These are phyloP conservation scores for Amylocystis lapponica DNA, from an alignment of 768 basidiomycete genomes.

Conservation along the genomic window DNA sequence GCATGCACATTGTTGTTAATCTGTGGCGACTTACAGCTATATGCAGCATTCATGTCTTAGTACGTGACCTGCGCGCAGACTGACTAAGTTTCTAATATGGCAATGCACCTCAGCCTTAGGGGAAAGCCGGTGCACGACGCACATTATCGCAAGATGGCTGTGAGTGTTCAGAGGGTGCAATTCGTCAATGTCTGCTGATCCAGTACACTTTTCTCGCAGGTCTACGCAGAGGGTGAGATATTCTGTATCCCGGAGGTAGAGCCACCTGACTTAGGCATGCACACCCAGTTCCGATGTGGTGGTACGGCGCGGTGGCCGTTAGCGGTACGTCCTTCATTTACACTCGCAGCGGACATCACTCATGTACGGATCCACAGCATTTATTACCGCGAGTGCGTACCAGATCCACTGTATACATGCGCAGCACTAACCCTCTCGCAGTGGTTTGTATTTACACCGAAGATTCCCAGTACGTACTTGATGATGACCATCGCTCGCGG, in stretches of 20 bases:
- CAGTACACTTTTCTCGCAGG: not conserved
- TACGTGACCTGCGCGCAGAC: not conserved
- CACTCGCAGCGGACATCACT: not conserved
- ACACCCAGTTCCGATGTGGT: slow-evolving; percentile 1
- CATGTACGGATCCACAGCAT: not conserved
- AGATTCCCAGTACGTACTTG: not conserved
- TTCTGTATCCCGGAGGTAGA: not conserved
- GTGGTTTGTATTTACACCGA: slow-evolving; percentile 4
- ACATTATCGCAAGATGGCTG: slow-evolving; percentile 1
- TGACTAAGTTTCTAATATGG: not conserved
- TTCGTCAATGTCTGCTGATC: not conserved
- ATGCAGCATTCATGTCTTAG: not conserved
- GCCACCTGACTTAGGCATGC: not conserved
- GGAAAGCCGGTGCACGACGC: not conserved
- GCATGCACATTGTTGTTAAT: not conserved
- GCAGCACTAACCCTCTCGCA: not conserved
- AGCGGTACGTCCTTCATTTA: not conserved
- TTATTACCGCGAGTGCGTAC: not conserved
- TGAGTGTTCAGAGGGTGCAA: not conserved
- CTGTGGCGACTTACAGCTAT: not conserved
- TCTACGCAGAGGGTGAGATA: not conserved
- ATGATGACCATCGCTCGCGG: too few species aligned
- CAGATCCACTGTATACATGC: too few species aligned
- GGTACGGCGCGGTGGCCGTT: not conserved
- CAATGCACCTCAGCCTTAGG: not conserved